These are phyloP conservation scores for Centaurea solstitialis DNA, from an alignment of 129 eudicot genomes.

Conservation along the genomic window DNA sequence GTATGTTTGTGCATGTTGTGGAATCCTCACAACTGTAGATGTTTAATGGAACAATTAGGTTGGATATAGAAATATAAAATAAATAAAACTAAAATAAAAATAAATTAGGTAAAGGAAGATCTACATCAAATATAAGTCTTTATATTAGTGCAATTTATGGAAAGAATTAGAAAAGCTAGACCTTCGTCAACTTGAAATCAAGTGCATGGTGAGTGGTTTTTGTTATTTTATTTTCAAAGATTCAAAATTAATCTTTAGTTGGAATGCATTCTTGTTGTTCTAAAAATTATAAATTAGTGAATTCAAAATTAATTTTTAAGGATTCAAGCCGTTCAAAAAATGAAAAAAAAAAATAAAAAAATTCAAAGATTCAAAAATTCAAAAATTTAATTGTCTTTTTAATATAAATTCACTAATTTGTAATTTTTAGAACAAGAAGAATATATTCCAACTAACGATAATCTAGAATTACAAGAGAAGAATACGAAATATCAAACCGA, in stretches of 20 bases:
- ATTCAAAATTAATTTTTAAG: too few species aligned
- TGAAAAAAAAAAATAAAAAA: too few species aligned
- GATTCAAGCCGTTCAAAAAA: too few species aligned
- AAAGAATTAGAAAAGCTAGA: not conserved
- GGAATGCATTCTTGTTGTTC: too few species aligned
- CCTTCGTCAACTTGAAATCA: not conserved
- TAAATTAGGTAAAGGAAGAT: constrained; percentile 16
- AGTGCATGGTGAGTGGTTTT: constrained; percentile 1
- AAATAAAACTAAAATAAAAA: not conserved
- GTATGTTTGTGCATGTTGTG: constrained; percentile 2
- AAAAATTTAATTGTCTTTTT: not conserved
- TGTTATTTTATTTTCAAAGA: not conserved
- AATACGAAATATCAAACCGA: too few species aligned
- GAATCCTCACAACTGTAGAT: not conserved
- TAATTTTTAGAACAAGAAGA: not conserved
- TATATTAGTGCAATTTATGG: not conserved
- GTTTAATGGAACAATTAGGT: constrained; percentile 28
- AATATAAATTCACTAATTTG: not conserved
- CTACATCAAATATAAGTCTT: not conserved
- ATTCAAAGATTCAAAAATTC: too few species aligned
- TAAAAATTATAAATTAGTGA: too few species aligned
- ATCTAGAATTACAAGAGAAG: too few species aligned
- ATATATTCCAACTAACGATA: too few species aligned
- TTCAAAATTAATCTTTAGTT: too few species aligned
- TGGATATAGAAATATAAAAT: not conserved